phyloP scores from a whole-genome alignment of 345 rosid species.

The Alliaria petiolata region DNA sequence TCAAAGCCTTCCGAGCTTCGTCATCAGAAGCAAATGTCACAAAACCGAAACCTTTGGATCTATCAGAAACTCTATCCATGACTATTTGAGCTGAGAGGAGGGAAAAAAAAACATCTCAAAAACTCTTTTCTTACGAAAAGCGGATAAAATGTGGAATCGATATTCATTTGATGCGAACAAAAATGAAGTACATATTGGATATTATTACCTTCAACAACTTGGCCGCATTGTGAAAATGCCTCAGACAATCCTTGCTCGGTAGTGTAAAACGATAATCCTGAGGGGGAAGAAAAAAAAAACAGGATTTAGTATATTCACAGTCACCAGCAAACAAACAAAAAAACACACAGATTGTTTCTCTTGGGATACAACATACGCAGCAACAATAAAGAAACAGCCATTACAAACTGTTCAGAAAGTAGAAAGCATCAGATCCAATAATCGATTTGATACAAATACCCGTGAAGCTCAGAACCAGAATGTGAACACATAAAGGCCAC shows the following conservation, averaged over 20 bases:
- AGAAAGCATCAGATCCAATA: neutral
- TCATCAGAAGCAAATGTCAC: slow-evolving; percentile 78
- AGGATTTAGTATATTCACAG: neutral
- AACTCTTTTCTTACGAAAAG: neutral
- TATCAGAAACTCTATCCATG: slow-evolving; percentile 57
- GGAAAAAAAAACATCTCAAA: neutral
- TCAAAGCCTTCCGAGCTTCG: slow-evolving; percentile 63
- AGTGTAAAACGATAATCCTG: slow-evolving; percentile 75
- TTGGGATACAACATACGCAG: neutral
- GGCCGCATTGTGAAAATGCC: slow-evolving; percentile 75
- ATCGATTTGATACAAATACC: neutral
- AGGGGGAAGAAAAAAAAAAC: neutral
- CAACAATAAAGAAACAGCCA: neutral
- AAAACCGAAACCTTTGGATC: slow-evolving; percentile 82
- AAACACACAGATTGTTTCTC: neutral
- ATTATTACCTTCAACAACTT: slow-evolving; percentile 79
- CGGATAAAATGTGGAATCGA: neutral
- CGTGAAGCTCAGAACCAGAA: neutral
- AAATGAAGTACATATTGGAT: neutral
- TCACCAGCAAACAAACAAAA: neutral
- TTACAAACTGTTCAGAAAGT: neutral
- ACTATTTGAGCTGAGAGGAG: slow-evolving; percentile 54
- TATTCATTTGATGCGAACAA: neutral
- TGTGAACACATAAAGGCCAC: neutral
- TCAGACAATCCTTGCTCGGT: slow-evolving; percentile 61